Base-by-base conservation (phyloP, 495 filamentous ascomycete genomes). In the Lichenothelia convexa region DNA sequence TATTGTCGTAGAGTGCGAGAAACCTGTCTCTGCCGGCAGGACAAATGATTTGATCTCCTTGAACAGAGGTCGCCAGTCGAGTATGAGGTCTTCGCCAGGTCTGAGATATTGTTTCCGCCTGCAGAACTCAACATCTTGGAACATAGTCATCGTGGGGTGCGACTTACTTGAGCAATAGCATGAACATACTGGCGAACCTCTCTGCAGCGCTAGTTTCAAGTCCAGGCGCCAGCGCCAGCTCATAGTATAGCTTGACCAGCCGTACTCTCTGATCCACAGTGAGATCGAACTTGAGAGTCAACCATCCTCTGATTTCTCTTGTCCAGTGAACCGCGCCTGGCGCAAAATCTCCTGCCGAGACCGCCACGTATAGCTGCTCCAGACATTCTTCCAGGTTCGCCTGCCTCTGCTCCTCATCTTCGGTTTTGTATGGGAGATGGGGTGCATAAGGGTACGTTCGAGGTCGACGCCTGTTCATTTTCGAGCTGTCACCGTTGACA, bases 271-370 rank as follows among this genome's bases (percentile, higher is more conserved):
- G 74, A 41, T 73, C 73, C 37, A 76, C 68, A 30, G 85, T 81
- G 39, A 89, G 80, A 58, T 95, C 91, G 51, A 94, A 99, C 60
- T 99, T 99, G 50, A 95, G 69, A 6, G 76, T 76, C 18, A 99
- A 64, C 91, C 89, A 99, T 59, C 79, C 84, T 50, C 83, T 70
- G 16, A 99, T 73, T 65, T 95, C 87, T 46, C 89, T 73, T 36
- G 89, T 94, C 91, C 91, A 99, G 57, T 95, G 86, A 16, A 92
- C 66, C 9, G 89, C 89, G 12, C 89, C 91, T 0, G 89, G 80
- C 35, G 76, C 70, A 56, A 95, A 95, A 54, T 99, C 91, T 22
- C 92, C 84, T 12, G 89, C 77, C 53, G 83, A 75, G 41, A 95
- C 68, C 19, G 85, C 67, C 49, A 93, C 77, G 51, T 92, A 95